Evolutionary conservation across 345 rosid species (phyloP), one percentile per base, ranked within the genome.

Genomic region (Acer saccharum): DNA sequence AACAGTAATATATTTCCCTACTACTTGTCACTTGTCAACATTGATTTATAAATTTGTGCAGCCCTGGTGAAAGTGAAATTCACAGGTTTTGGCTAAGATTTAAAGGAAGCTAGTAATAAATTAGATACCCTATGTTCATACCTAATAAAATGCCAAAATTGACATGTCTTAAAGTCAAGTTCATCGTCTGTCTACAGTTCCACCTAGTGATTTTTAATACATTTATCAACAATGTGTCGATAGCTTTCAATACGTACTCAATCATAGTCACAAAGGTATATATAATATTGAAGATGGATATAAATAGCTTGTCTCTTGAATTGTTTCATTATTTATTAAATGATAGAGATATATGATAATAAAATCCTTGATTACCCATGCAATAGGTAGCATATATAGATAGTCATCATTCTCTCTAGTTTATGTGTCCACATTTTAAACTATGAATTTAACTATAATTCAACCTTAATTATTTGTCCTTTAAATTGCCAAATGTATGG

Each of bases 61-160:
- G 44, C 60, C 75, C 44, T 18, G 27, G 7, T 32, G 65, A 32
- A 54, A 54, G 64, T 14, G 62, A 75, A 75, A 65, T 66, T 48
- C 2, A 6, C 29, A n/a, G 17, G 9, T 27, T 35, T 8, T 48
- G 18, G 39, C 16, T 13, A 25, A n/a, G 17, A 20, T 25, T 23
- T 46, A 27, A 21, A 21, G 12, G 12, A 41, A 41, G 7, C 23
- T 16, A 23, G 11, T 46, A 57, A 46, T 48, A 10, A 43, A 74
- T 57, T 32, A 58, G 50, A 35, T 10, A 72, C 54, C 18, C 66
- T 54, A 13, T 12, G 18, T 17, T 39, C 66, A 65, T 50, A 29
- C 71, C 32, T 75, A 75, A 44, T 29, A 75, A 69, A 55, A 27
- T 41, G 80, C 39, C 70, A 52, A 18, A n/a, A 67, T 66, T 68